These are phyloP conservation scores for Penicillium cinerascens DNA, from an alignment of 495 filamentous ascomycete species.

Conservation along the genomic window DNA sequence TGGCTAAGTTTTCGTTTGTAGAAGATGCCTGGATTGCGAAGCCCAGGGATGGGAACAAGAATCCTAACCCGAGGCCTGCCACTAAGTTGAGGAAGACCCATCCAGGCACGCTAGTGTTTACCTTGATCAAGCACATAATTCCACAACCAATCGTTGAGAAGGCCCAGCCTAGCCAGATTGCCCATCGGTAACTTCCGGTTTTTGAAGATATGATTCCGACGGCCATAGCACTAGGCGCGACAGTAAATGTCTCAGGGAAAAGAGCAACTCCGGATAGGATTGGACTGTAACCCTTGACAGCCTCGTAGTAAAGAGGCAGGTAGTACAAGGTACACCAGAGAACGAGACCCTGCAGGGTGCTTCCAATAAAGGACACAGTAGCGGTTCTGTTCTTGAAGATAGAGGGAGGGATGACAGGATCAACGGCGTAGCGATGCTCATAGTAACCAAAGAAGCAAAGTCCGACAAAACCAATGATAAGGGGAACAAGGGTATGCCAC, in stretches of 20 bases:
- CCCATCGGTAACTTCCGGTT: slow-evolving; percentile 49
- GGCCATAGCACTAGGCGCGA: slow-evolving; percentile 14
- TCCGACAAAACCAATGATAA: slow-evolving; percentile 44
- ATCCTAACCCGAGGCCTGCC: slow-evolving; percentile 51
- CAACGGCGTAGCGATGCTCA: slow-evolving; percentile 19
- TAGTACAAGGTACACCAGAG: slow-evolving; percentile 52
- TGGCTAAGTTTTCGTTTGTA: slow-evolving; percentile 44
- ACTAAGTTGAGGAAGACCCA: slow-evolving; percentile 54
- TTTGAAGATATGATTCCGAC: slow-evolving; percentile 43
- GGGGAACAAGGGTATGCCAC: slow-evolving; percentile 39
- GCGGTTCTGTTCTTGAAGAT: not conserved
- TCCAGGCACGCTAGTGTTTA: slow-evolving; percentile 34
- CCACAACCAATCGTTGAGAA: slow-evolving; percentile 44
- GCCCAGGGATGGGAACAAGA: slow-evolving; percentile 48
- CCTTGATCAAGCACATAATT: slow-evolving; percentile 42
- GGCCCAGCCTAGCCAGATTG: slow-evolving; percentile 54
- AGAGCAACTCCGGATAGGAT: slow-evolving; percentile 52
- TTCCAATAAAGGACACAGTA: not conserved
- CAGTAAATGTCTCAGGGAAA: slow-evolving; percentile 35
- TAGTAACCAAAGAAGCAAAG: slow-evolving; percentile 34
- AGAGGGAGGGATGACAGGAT: not conserved
- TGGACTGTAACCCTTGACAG: slow-evolving; percentile 48
- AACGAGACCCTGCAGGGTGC: not conserved
- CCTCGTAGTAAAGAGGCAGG: slow-evolving; percentile 58
- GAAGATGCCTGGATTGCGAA: slow-evolving; percentile 53